These are phyloP conservation scores for Elsinoe arachidis DNA, from an alignment of 2,329 filamentous ascomycete species.

Conservation along the genomic window DNA sequence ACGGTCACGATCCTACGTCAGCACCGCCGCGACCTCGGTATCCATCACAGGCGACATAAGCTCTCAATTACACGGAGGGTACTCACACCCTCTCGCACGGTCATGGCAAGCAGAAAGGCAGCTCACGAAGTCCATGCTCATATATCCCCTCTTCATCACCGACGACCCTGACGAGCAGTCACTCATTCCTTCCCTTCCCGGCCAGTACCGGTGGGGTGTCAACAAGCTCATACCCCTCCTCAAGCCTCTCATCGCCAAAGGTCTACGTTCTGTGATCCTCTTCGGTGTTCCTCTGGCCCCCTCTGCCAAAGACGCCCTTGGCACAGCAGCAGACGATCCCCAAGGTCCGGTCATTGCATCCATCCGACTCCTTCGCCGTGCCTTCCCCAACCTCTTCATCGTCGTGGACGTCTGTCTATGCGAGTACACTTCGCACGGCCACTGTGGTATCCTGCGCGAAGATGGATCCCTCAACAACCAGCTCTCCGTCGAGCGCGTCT, in stretches of 20 bases:
- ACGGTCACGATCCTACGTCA: slow-evolving; percentile 41
- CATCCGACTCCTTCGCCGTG: slow-evolving; percentile 73
- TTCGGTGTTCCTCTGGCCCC: slow-evolving; percentile 85
- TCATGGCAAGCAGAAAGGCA: slow-evolving; percentile 46
- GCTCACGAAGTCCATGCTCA: slow-evolving; percentile 80
- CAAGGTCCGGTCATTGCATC: slow-evolving; percentile 81
- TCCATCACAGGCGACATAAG: slow-evolving; percentile 45
- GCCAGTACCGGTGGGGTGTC: slow-evolving; percentile 78
- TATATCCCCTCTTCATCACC: slow-evolving; percentile 94
- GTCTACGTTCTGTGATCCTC: slow-evolving; percentile 83
- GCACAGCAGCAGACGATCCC: slow-evolving; percentile 86
- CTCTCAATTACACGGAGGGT: slow-evolving; percentile 44
- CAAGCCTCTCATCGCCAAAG: slow-evolving; percentile 77
- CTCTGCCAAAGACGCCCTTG: slow-evolving; percentile 78
- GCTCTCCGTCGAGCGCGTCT: slow-evolving; percentile 86
- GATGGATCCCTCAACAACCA: slow-evolving; percentile 90
- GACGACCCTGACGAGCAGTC: slow-evolving; percentile 90
- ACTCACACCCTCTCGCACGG: slow-evolving; percentile 42
- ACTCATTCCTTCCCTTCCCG: slow-evolving; percentile 80
- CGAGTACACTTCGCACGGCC: slow-evolving; percentile 96
- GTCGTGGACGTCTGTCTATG: slow-evolving; percentile 91
- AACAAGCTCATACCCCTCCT: slow-evolving; percentile 81
- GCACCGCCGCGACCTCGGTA: slow-evolving; percentile 44
- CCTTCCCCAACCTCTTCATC: slow-evolving; percentile 87
- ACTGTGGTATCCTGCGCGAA: slow-evolving; percentile 91